Percentiles rank a stretch among this genome's conserved stretches.
Evolutionary conservation across 2,329 filamentous ascomycete species (phyloP).

Genomic region (Setomelanomma holmii): DNA sequence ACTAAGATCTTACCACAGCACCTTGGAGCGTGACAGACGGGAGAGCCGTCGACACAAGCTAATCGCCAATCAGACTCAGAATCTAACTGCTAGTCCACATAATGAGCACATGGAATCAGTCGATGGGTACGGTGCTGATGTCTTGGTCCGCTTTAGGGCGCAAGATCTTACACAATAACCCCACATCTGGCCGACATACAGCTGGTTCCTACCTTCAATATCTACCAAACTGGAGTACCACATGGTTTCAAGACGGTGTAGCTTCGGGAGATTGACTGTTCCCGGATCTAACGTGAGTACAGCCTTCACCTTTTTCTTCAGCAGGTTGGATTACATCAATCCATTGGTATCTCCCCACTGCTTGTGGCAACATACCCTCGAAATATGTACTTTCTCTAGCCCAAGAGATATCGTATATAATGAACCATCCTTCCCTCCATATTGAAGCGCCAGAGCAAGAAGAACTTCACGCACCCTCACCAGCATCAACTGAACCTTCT

Average conservation of each 20-base stretch:
- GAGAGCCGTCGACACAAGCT: conserved; percentile 14
- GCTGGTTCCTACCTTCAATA: conserved; percentile 12
- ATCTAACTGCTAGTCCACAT: background rate
- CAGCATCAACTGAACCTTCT: conserved; percentile 11
- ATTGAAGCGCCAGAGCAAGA: conserved; percentile 21
- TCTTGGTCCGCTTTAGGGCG: conserved; percentile 2
- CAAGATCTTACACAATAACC: conserved; percentile 18
- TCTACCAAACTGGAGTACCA: conserved; percentile 4
- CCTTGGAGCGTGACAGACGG: conserved; percentile 15
- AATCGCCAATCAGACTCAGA: conserved; percentile 10
- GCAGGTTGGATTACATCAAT: conserved; percentile 3
- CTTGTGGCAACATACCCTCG: background rate
- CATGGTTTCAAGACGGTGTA: conserved; percentile 21
- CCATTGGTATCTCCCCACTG: background rate
- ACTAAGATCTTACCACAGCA: conserved; percentile 21
- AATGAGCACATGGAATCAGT: background rate
- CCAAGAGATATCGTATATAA: conserved; percentile 23
- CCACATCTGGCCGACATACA: conserved; percentile 5
- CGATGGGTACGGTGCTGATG: conserved; percentile 15
- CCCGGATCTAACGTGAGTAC: conserved; percentile 5
- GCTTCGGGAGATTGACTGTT: conserved; percentile 24
- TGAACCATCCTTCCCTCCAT: background rate
- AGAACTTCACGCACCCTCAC: conserved; percentile 10
- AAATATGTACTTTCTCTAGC: background rate
- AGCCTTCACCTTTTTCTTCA: conserved; percentile 6